phyloP scores from a whole-genome alignment of 306 rosid species.

The barrel medic (Medicago truncatula) region DNA sequence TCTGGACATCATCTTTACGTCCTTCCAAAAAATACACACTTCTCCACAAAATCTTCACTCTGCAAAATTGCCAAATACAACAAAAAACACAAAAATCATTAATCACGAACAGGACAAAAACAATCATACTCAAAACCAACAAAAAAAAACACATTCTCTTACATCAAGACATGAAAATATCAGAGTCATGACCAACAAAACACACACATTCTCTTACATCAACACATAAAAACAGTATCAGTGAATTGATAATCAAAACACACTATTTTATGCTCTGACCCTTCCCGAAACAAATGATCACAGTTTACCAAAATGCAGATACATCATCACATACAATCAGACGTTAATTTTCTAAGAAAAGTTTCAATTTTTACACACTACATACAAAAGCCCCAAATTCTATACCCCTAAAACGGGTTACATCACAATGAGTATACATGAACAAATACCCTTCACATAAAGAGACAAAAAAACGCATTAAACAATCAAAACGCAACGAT shows the following conservation, averaged over 20 bases:
- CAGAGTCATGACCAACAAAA: slow-evolving; percentile 34
- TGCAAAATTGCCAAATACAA: slow-evolving; percentile 38
- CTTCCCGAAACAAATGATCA: slow-evolving; percentile 13
- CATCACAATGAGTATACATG: slow-evolving; percentile 41
- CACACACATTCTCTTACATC: slow-evolving; percentile 30
- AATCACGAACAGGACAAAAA: slow-evolving; percentile 19
- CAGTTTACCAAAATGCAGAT: slow-evolving; percentile 40
- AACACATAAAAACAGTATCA: slow-evolving; percentile 21
- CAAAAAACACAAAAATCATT: slow-evolving; percentile 13
- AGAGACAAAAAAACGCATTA: slow-evolving; percentile 6
- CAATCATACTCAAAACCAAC: slow-evolving; percentile 37
- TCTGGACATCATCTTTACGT: slow-evolving; percentile 69
- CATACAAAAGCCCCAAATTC: slow-evolving; percentile 56
- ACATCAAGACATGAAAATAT: slow-evolving; percentile 24
- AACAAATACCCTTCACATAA: slow-evolving; percentile 20
- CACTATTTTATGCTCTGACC: slow-evolving; percentile 16
- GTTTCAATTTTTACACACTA: slow-evolving; percentile 49
- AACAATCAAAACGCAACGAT: slow-evolving; percentile 31
- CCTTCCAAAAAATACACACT: slow-evolving; percentile 39
- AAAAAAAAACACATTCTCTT: slow-evolving; percentile 22
- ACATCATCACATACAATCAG: slow-evolving; percentile 27
- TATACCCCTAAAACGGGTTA: slow-evolving; percentile 41
- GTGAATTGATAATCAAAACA: slow-evolving; percentile 36
- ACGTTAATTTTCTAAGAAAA: slow-evolving; percentile 24
- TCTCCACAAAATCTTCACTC: slow-evolving; percentile 43